A percentile compares a stretch with the other conserved stretches of the same genome.
phyloP scores from a whole-genome alignment of 352 stramenopile species.

The Lagenidium giganteum region DNA sequence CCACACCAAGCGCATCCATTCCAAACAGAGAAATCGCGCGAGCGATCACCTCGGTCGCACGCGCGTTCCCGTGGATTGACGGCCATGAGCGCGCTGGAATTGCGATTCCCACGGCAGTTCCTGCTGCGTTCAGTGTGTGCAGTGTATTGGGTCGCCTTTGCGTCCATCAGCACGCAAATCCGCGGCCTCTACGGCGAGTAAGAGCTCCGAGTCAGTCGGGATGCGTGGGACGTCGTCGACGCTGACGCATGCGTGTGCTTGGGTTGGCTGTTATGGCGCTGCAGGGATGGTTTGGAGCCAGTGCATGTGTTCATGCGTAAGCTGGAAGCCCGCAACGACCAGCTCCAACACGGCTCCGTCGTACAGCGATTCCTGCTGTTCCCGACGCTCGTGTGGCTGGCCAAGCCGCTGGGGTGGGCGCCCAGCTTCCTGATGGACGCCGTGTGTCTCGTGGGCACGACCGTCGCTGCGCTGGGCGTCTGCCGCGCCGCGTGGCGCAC shows the following conservation, averaged over 20 bases:
- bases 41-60: no score
- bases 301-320: conserved; percentile 43
- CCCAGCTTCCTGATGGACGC: conserved; percentile 47
- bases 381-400: conserved; percentile 54
- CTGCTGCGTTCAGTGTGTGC: conserved; percentile 41
- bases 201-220: conserved; percentile 20
- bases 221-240: conserved; percentile 5
- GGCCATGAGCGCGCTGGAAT: no score
- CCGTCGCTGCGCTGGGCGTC: conserved; percentile 22
- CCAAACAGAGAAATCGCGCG: no score
- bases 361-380: conserved; percentile 21
- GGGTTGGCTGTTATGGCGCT: conserved; percentile 12
- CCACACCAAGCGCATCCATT: no score
- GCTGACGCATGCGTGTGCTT: conserved; percentile 8
- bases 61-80: no score
- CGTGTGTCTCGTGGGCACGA: conserved; percentile 30
- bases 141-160: conserved; percentile 60
- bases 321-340: conserved; percentile 21
- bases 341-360: conserved; percentile 8
- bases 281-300: conserved; percentile 51
- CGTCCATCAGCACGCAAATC: conserved; percentile 78
- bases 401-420: conserved; percentile 34
- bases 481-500: conserved; percentile 23
- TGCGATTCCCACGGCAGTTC: conserved; percentile 25
- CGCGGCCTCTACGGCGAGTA: conserved; percentile 74